A percentile compares a stretch with the other conserved stretches of the same genome.
These are phyloP conservation scores for Colletotrichum sp. DNA, from an alignment of 2,329 filamentous ascomycete genomes.

Conservation along the genomic window DNA sequence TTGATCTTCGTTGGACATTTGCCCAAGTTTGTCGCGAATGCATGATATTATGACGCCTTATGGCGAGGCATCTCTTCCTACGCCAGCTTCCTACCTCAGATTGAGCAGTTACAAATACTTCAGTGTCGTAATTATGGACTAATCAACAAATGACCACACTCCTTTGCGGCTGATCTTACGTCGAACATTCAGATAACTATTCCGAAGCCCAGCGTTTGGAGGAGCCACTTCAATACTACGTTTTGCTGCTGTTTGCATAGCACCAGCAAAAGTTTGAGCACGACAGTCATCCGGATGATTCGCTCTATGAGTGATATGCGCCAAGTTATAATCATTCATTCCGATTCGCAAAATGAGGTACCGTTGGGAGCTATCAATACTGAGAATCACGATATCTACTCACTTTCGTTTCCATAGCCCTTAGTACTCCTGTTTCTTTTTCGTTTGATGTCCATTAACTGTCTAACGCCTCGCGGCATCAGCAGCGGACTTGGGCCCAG, in stretches of 20 bases:
- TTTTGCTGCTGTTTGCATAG: background rate
- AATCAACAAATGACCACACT: background rate
- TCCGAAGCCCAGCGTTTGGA: background rate
- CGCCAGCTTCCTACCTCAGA: background rate
- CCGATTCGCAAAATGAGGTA: background rate
- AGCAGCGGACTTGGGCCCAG: background rate
- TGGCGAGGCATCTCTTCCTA: background rate
- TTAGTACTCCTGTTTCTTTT: background rate
- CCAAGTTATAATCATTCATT: background rate
- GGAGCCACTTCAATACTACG: background rate
- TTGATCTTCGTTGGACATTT: background rate
- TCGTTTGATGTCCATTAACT: background rate
- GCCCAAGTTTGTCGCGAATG: background rate
- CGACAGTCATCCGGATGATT: background rate
- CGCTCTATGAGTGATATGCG: background rate
- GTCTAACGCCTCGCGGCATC: background rate
- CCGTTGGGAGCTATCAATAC: background rate
- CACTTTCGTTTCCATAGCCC: rapidly evolving
- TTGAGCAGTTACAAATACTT: background rate
- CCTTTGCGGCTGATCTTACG: background rate
- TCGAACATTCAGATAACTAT: background rate
- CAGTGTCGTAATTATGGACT: background rate
- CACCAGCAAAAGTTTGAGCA: background rate
- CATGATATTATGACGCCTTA: background rate
- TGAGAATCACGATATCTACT: background rate